phyloP scores from a whole-genome alignment of 2,329 filamentous ascomycete species.

The Keithomyces neogunnii region DNA sequence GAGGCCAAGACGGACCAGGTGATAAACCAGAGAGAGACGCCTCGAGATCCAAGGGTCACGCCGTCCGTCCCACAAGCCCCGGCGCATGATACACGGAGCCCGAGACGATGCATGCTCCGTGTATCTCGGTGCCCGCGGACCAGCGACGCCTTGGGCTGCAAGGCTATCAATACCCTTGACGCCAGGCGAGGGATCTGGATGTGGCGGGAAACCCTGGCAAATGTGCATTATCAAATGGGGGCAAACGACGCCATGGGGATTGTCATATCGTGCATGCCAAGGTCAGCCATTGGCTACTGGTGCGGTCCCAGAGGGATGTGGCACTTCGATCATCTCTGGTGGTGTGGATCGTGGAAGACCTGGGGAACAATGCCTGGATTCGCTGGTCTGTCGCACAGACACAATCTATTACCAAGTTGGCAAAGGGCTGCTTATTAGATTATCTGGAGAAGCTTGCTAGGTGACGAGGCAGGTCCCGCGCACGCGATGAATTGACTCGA shows the following conservation, averaged over 20 bases:
- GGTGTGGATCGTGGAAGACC: not conserved
- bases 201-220: not conserved
- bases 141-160: not conserved
- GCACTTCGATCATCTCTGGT: not conserved
- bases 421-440: not conserved
- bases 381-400: not conserved
- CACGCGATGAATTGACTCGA: not conserved
- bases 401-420: not conserved
- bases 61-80: not conserved
- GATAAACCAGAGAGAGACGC: not conserved
- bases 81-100: conserved; percentile 2
- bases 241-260: too few relatives aligned
- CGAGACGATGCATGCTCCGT: conserved; percentile 4
- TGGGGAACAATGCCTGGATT: not conserved
- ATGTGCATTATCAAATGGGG: too few relatives aligned
- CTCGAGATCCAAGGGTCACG: not conserved
- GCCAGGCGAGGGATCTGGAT: not conserved
- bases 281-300: not conserved
- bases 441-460: not conserved
- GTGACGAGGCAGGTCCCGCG: not conserved
- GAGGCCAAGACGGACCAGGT: not conserved
- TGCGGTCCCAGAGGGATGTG: not conserved
- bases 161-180: too few relatives aligned
- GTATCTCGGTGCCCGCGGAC: conserved; percentile 5
- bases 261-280: too few relatives aligned